Evolutionary conservation across 352 stramenopile species (phyloP).

Genomic region (Globisporangium barbulae): DNA sequence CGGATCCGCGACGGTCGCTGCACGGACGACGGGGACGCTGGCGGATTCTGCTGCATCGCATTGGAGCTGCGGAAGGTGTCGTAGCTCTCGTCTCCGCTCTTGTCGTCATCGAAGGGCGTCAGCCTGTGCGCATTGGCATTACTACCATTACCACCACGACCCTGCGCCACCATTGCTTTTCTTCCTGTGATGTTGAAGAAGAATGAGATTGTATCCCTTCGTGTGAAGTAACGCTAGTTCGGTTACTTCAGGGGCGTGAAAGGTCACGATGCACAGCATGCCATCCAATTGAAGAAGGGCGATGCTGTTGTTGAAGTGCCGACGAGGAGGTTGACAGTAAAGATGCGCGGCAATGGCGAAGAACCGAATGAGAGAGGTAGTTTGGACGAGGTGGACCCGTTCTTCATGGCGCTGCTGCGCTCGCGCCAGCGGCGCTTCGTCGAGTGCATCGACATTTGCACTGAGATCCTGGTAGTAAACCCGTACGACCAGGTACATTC

Average conservation of each 20-base stretch:
- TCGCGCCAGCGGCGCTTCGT: constrained; percentile 71
- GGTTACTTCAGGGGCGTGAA: constrained; percentile 9
- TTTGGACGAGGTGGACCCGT: constrained; percentile 82
- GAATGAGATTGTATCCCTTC: neutral
- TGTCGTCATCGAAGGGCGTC: neutral
- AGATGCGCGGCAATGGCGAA: constrained; percentile 12
- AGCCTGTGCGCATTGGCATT: neutral
- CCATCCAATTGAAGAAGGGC: neutral
- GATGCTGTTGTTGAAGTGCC: too few relatives aligned
- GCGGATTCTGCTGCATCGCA: neutral
- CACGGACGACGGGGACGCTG: constrained; percentile 6
- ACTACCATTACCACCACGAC: neutral
- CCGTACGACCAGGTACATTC: constrained; percentile 76
- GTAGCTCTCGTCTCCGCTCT: constrained; percentile 2
- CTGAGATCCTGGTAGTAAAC: constrained; percentile 77
- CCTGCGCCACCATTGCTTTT: neutral
- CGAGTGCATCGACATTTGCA: constrained; percentile 84
- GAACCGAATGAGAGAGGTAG: constrained; percentile 24
- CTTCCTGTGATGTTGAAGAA: neutral
- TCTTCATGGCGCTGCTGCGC: constrained; percentile 84
- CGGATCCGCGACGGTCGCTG: constrained; percentile 17
- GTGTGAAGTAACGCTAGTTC: neutral
- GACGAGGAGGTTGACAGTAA: neutral
- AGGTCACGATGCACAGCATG: constrained; percentile 9
- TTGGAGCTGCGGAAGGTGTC: constrained; percentile 2